These are phyloP conservation scores for Stylonectria norvegica DNA, from an alignment of 2,329 filamentous ascomycete species.

Conservation along the genomic window DNA sequence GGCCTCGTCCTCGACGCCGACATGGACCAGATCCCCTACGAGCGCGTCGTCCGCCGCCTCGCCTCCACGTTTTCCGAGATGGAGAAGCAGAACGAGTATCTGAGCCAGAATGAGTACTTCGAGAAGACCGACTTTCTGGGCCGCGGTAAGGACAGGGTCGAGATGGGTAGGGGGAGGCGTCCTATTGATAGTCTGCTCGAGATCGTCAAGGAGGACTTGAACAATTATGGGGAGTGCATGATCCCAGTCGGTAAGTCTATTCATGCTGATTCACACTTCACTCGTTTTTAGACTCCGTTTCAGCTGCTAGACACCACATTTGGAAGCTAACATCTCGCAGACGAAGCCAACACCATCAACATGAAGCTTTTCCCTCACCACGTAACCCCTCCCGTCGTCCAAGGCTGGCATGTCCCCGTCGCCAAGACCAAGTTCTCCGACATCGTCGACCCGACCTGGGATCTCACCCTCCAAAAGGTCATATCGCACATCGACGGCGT, in stretches of 20 bases:
- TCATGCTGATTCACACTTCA: no score
- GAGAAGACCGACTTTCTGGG: no score
- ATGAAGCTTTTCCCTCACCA: slow-evolving; percentile 92
- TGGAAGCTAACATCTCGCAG: slow-evolving; percentile 45
- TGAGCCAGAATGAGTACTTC: slow-evolving; percentile 64
- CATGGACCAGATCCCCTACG: slow-evolving; percentile 72
- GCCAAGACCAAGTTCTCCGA: slow-evolving; percentile 62
- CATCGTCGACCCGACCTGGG: slow-evolving; percentile 66
- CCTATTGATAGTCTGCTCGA: slow-evolving; percentile 81
- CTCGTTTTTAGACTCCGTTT: no score
- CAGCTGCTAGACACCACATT: no score
- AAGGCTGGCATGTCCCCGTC: slow-evolving; percentile 88
- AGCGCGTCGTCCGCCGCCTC: slow-evolving; percentile 80
- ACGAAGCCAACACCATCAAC: slow-evolving; percentile 91
- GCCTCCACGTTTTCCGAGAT: slow-evolving; percentile 82
- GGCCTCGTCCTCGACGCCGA: slow-evolving; percentile 71
- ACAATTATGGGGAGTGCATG: slow-evolving; percentile 98
- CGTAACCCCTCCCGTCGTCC: slow-evolving; percentile 70
- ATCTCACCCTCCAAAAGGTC: slow-evolving; percentile 74
- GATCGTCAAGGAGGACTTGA: slow-evolving; percentile 79
- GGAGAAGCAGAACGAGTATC: slow-evolving; percentile 85
- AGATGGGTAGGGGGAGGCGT: slow-evolving; percentile 50
- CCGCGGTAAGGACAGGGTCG: no score
- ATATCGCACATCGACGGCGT: slow-evolving; percentile 87
- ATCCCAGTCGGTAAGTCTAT: slow-evolving; percentile 76